Evolutionary conservation across 2,329 filamentous ascomycete species (phyloP).

Genomic region (Diplodia seriata): DNA sequence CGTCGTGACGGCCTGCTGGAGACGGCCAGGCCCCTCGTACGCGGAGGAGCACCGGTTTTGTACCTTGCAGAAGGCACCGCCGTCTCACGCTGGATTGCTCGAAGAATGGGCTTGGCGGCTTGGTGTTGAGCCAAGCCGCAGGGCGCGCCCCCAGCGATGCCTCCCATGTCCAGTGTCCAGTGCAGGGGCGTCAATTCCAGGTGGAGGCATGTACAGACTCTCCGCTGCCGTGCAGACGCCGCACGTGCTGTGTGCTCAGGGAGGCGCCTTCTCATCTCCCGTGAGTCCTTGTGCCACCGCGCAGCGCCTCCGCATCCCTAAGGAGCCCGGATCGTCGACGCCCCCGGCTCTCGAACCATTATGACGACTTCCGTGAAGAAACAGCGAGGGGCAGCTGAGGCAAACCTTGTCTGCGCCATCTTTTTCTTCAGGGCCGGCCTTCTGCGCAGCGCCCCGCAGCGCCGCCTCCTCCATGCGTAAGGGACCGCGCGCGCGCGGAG

Average conservation of each 20-base stretch:
- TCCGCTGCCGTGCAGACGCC: constrained; percentile 20
- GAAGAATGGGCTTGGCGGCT: constrained; percentile 32
- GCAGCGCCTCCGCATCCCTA: constrained; percentile 31
- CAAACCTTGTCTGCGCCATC: constrained; percentile 31
- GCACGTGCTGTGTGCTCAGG: constrained; percentile 27
- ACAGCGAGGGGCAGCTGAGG: constrained; percentile 25
- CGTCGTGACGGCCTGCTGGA: constrained; percentile 17
- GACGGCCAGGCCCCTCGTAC: constrained; percentile 29
- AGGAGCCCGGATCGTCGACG: constrained; percentile 30
- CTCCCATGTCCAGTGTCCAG: not conserved
- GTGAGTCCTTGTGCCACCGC: constrained; percentile 28
- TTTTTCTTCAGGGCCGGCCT: constrained; percentile 19
- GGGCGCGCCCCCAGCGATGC: not conserved
- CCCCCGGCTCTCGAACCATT: constrained; percentile 26
- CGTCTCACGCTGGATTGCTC: constrained; percentile 21
- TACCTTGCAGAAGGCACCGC: constrained; percentile 31
- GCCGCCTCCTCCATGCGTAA: constrained; percentile 7
- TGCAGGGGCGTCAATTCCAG: constrained; percentile 27
- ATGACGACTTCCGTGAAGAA: constrained; percentile 30
- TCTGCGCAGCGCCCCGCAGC: not conserved
- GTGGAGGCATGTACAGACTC: constrained; percentile 7
- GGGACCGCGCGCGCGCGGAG: not conserved
- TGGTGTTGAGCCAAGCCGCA: constrained; percentile 23
- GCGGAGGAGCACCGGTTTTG: constrained; percentile 25
- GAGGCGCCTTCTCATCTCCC: constrained; percentile 30